Evolutionary conservation across 108 stramenopile species (phyloP).

Genomic region (Pseudonitzschia multistriata): DNA sequence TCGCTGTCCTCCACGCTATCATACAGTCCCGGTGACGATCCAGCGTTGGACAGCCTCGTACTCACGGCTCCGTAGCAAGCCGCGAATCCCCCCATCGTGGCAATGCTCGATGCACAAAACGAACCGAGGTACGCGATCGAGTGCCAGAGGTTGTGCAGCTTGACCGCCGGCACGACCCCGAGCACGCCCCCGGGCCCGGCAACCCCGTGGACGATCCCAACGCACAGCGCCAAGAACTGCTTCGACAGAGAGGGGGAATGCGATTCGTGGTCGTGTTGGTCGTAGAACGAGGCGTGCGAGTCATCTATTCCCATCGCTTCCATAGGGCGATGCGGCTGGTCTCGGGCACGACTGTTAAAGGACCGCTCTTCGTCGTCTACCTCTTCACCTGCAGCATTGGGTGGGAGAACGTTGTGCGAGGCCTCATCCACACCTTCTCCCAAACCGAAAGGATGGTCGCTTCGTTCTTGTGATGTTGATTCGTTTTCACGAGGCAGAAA

Average conservation of each 20-base stretch:
- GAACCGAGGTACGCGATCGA: constrained; percentile 51
- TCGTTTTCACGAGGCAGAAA: neutral
- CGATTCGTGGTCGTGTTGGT: neutral
- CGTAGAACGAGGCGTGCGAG: neutral
- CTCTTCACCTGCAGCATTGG: neutral
- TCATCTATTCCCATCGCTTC: neutral
- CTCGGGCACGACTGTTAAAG: too few relatives aligned
- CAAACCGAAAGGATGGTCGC: too few relatives aligned
- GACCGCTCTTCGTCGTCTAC: neutral
- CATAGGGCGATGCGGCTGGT: too few relatives aligned
- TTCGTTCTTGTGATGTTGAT: constrained; percentile 10
- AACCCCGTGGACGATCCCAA: constrained; percentile 65
- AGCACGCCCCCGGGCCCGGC: constrained; percentile 78
- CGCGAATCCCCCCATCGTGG: constrained; percentile 74
- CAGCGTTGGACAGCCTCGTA: too few relatives aligned
- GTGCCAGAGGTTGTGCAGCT: constrained; percentile 50
- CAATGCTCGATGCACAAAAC: constrained; percentile 54
- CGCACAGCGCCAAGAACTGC: neutral
- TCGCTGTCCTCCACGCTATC: too few relatives aligned
- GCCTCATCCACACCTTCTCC: neutral
- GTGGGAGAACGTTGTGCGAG: neutral
- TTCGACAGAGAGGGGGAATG: too few relatives aligned
- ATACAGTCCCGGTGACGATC: too few relatives aligned
- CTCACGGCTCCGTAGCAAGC: constrained; percentile 50
- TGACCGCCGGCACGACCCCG: constrained; percentile 70